Evolutionary conservation across 73 alveolate genomes (phyloP), one percentile per base, ranked within the genome.

Genomic region (Tetrahymena malaccensis): DNA sequence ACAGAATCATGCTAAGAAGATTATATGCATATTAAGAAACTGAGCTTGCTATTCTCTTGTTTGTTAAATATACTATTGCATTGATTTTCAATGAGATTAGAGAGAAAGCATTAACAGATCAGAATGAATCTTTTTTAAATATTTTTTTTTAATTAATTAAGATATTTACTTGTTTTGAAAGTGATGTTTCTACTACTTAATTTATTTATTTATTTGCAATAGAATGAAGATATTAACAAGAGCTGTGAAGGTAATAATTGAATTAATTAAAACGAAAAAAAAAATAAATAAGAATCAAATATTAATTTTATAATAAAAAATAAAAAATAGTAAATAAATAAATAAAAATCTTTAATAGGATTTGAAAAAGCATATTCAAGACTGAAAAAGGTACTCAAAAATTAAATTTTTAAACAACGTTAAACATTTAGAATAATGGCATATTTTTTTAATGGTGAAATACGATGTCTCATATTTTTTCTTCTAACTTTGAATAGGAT

Each of bases 11-110:
- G 37, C 40, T 19, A 70, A 70, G 34, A 70, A 31, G 89, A 70
- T 70, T 27, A 31, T 27, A 40, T 40, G 0, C 21, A 70, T 3
- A 70, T 27, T n/a, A 70, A 70, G 43, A 70, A 70, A 70, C 89
- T 70, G 89, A 70, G 89, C 89, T 70, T 70, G 89, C 89, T 70
- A 70, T 70, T 70, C 89, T 70, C 89, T 70, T 70, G 89, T n/a
- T 25, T 70, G 37, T 70, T 70, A 70, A 70, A 70, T n/a, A 31
- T 8, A 12, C 37, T 19, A 27, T 70, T 70, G 22, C 43, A 27
- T 70, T 17, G 37, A 27, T 25, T 70, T 70, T 70, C 89, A 70
- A 70, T 70, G 89, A 70, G 89, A 70, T 70, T 70, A 70, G 89
- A 70, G 89, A 70, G 89, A 70, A 70, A n/a, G 17, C 89, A 70